Conservation (phyloP, 2,329 filamentous ascomycete species). For the Furcasterigmium sp. region DNA sequence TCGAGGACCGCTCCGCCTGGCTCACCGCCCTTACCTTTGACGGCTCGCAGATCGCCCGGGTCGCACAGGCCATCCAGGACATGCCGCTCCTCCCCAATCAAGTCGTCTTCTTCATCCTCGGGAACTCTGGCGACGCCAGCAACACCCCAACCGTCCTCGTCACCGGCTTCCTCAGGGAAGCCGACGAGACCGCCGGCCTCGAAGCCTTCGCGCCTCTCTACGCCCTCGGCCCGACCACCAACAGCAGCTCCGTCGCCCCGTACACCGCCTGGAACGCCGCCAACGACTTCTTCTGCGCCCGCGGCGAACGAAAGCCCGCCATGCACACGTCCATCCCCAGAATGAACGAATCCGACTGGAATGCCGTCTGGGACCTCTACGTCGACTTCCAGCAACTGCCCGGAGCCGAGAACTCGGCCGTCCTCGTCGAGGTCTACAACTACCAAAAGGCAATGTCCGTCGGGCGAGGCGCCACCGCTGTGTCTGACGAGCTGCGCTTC, state of each 20-base stretch:
- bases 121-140: conserved; percentile 10
- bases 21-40: conserved; percentile 16
- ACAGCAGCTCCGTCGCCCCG: conserved; percentile 19
- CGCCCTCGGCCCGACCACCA: conserved; percentile 21
- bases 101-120: conserved; percentile 27
- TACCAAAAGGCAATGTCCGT: conserved; percentile 20
- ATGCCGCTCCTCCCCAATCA: conserved; percentile 26
- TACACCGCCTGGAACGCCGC: conserved; percentile 33
- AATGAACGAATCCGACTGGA: conserved; percentile 30
- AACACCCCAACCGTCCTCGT: conserved; percentile 19
- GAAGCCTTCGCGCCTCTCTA: conserved; percentile 28
- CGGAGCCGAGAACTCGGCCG: conserved; percentile 20
- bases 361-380: conserved; percentile 30
- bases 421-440: conserved; percentile 31
- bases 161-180: conserved; percentile 22
- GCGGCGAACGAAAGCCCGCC: conserved; percentile 31
- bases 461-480: conserved; percentile 10
- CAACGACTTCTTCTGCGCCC: conserved; percentile 27
- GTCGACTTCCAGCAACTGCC: conserved; percentile 25
- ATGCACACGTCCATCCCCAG: conserved; percentile 25
- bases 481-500: conserved; percentile 26
- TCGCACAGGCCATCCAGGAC: conserved; percentile 29
- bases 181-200: conserved; percentile 21
- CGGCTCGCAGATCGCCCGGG: conserved; percentile 18
- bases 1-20: conserved; percentile 20